phyloP scores from a whole-genome alignment of 768 basidiomycete genomes.

The Chalciporus pseudorubinellus region DNA sequence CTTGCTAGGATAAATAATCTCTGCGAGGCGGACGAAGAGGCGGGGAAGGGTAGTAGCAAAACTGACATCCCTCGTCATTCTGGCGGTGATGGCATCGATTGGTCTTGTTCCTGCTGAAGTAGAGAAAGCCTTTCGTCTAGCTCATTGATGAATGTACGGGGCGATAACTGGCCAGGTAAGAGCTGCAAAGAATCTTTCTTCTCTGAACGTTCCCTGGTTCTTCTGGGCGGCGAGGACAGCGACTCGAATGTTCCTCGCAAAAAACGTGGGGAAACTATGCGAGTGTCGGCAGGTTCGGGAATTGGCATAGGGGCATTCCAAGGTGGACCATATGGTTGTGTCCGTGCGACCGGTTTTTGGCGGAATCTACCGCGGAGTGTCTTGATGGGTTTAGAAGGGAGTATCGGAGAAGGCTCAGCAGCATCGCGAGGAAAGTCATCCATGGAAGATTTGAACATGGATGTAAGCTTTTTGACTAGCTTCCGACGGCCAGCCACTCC shows the following conservation, averaged over 20 bases:
- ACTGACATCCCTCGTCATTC: neutral
- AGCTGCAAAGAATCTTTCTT: neutral
- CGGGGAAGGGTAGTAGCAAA: neutral
- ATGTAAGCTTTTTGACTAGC: slow-evolving; percentile 20
- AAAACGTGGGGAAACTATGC: neutral
- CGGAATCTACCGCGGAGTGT: slow-evolving; percentile 16
- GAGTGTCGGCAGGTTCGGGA: neutral
- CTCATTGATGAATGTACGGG: slow-evolving; percentile 16
- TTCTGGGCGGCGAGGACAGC: neutral
- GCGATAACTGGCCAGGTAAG: slow-evolving; percentile 10
- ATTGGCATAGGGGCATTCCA: slow-evolving; percentile 34
- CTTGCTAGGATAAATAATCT: neutral
- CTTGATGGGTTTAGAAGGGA: slow-evolving; percentile 12
- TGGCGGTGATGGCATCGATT: slow-evolving; percentile 1
- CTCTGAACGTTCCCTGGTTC: neutral
- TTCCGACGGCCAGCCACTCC: slow-evolving; percentile 8
- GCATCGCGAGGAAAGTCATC: slow-evolving; percentile 12
- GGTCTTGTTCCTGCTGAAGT: slow-evolving; percentile 13
- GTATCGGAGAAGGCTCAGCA: slow-evolving; percentile 4
- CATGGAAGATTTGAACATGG: slow-evolving; percentile 19
- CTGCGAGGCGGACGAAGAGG: neutral
- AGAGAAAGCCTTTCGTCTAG: slow-evolving; percentile 21
- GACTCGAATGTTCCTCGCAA: neutral
- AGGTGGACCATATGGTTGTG: slow-evolving; percentile 38
- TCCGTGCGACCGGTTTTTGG: slow-evolving; percentile 29